Evolutionary conservation across 2,329 filamentous ascomycete genomes (phyloP), one percentile per base, ranked within the genome.

Genomic region (Neonectria punicea): DNA sequence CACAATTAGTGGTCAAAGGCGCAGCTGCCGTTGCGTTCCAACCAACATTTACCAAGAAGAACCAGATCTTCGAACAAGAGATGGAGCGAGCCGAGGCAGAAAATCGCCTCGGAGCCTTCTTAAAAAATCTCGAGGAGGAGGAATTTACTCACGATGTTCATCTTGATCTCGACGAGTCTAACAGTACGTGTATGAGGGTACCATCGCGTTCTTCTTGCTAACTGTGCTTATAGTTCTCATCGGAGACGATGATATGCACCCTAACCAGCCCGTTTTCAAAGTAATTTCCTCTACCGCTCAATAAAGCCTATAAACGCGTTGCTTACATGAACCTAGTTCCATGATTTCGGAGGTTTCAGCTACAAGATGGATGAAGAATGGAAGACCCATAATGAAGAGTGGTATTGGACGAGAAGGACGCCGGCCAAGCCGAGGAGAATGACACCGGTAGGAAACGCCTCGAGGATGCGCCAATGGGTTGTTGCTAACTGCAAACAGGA

Each of bases 161-260:
- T 51, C 64, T 74, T 7, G 76, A 78, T 50, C 50, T 78, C 5
- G 77, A 79, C 51, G 70, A 72, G 44, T 46, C 66, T 2, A 79
- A 79, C 30, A 65, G 77, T 78, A 70, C 22, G 69, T 62, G 11
- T 30, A 2, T 14, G 20, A 10, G 28, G 44, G 16, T 5, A 16
- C 28, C 20, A 5, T 10, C 1, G 36, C 5, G 1, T n/a, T 7
- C 2, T 11, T 13, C 43, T 72, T 57, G 68, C 63, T 58, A 11
- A 28, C 32, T 3, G n/a, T 43, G 16, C 10, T 13, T 9, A n/a
- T 14, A 76, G 74, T 76, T 51, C 73, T 76, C 13, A 36, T 62
- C 2, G 67, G 66, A 2, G 55, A 64, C n/a, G 56, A 58, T 50
- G 14, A 13, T 2, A 54, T 64, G 10, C 73, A 76, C 32, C 44